Base-by-base conservation (phyloP, 345 rosid species). In the Aegle marmelos region DNA sequence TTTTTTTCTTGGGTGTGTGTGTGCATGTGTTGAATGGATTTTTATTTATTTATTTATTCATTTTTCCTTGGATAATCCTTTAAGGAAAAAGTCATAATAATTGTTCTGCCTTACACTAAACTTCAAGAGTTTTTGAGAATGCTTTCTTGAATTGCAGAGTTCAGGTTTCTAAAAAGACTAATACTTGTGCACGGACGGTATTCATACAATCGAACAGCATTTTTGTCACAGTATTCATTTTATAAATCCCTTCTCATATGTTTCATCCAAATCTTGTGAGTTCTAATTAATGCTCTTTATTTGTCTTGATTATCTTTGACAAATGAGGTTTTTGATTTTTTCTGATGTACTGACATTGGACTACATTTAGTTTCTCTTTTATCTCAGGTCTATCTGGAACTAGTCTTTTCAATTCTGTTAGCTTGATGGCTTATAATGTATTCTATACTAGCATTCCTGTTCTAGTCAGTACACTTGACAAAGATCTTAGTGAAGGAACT, bases 371-470 rank as follows among this genome's bases (percentile, higher is more conserved):
- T 89, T 97, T 97, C 88, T 97, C 99, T 68, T 97, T 97, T 78
- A 90, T 96, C 83, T 94, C 99, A 94, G 99, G 99, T 61, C 91
- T 96, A 64, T 96, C 99, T 63, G 99, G 98, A 72, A 92, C 98
- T 84, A 96, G 98, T 85, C 98, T 96, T 81, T 96, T 96, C 86
- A 96, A 94, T 79, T 94, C 98, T 24, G 92, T 96, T 75, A 96
- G 99, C 89, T 87, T 96, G 91, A 96, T 96, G 99, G 98, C 98
- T 67, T 93, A 91, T 80, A 94, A 96, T 63, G 99, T 96, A 70
- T 94, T 96, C 91, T 94, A 96, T 86, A 94, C 98, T 27, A 96
- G 99, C 76, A 53, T 94, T 74, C 99, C 99, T 83, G 99, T 90
- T 83, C 85, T 96, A 67, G 92, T 91, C 64, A 94, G 95, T 74